Percentiles rank a stretch among this genome's conserved stretches.
Evolutionary conservation across 176 grass and related monocot genomes (phyloP).

Genomic region (Musa itinerans): DNA sequence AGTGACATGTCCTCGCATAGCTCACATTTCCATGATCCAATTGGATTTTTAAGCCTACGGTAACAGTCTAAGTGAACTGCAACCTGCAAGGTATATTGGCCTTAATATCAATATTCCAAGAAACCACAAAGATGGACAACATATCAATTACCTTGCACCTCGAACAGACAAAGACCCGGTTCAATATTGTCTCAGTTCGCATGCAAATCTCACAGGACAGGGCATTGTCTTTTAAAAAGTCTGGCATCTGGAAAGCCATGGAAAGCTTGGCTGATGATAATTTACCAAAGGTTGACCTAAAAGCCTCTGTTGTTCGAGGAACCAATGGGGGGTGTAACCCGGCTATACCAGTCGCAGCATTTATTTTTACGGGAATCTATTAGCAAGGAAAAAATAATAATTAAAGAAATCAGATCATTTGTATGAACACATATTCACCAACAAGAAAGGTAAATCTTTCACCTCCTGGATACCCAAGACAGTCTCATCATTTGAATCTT

Average conservation of each 20-base stretch:
- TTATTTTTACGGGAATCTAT: constrained; percentile 35
- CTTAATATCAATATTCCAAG: constrained; percentile 19
- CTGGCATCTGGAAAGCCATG: constrained; percentile 59
- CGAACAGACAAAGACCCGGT: constrained; percentile 92
- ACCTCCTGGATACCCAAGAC: constrained; percentile 50
- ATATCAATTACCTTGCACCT: constrained; percentile 66
- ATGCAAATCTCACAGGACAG: constrained; percentile 77
- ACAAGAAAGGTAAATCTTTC: constrained; percentile 14
- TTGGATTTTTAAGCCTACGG: constrained; percentile 47
- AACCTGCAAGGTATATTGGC: constrained; percentile 42
- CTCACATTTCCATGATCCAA: constrained; percentile 90
- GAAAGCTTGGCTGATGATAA: constrained; percentile 49
- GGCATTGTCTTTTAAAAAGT: constrained; percentile 67
- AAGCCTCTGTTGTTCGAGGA: constrained; percentile 49
- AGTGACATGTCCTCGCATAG: constrained; percentile 53
- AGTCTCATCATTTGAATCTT: constrained; percentile 56
- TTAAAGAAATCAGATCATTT: constrained; percentile 1
- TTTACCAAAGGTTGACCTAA: constrained; percentile 48
- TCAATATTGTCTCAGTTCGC: constrained; percentile 67
- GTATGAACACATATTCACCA: constrained; percentile 1
- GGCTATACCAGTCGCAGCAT: constrained; percentile 35
- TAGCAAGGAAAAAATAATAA: constrained; percentile 17
- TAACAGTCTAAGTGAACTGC: constrained; percentile 97
- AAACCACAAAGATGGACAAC: constrained; percentile 16
- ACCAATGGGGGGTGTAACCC: constrained; percentile 27